A percentile compares a stretch with the other conserved stretches of the same genome.
These are phyloP conservation scores for Spergularia bocconei DNA, from an alignment of 148 eudicot species.

Conservation along the genomic window DNA sequence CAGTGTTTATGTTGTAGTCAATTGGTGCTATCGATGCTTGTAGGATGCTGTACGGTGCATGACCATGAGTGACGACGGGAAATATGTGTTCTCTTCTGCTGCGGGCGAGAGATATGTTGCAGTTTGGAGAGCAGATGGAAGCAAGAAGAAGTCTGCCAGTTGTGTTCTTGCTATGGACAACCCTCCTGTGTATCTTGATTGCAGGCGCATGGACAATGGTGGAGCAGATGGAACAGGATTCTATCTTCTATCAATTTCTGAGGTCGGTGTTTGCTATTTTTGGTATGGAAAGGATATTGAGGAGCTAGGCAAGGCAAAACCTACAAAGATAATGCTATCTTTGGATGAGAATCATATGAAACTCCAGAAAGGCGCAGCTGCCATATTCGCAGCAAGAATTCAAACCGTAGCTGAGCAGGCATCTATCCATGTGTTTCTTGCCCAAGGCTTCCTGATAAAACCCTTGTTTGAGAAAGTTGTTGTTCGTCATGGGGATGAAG, in stretches of 20 bases:
- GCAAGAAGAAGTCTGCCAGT: conserved; percentile 73
- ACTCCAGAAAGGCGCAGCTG: conserved; percentile 52
- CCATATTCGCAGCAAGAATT: conserved; percentile 70
- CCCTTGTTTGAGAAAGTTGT: conserved; percentile 79
- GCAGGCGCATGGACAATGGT: conserved; percentile 38
- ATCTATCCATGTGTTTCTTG: conserved; percentile 59
- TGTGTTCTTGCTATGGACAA: conserved; percentile 90
- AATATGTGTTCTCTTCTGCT: conserved; percentile 74
- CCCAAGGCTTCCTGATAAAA: conserved; percentile 72
- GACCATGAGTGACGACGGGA: conserved; percentile 79
- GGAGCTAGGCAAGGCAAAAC: conserved; percentile 59
- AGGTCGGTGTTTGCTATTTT: conserved; percentile 76
- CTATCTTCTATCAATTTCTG: conserved; percentile 77
- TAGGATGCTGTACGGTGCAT: conserved; percentile 81
- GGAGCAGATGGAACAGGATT: conserved; percentile 48
- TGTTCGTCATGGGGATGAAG: conserved; percentile 57
- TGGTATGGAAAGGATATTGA: conserved; percentile 72
- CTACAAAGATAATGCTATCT: conserved; percentile 57
- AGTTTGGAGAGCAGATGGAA: conserved; percentile 73
- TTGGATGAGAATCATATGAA: conserved; percentile 40
- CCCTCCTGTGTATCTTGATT: conserved; percentile 78
- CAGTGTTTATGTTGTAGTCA: not conserved
- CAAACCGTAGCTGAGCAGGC: conserved; percentile 48
- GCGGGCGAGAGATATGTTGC: conserved; percentile 84
- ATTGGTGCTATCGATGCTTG: conserved; percentile 19